Evolutionary conservation across 768 basidiomycete species (phyloP), one percentile per base, ranked within the genome.

Genomic region (Termitomyces titanicus): DNA sequence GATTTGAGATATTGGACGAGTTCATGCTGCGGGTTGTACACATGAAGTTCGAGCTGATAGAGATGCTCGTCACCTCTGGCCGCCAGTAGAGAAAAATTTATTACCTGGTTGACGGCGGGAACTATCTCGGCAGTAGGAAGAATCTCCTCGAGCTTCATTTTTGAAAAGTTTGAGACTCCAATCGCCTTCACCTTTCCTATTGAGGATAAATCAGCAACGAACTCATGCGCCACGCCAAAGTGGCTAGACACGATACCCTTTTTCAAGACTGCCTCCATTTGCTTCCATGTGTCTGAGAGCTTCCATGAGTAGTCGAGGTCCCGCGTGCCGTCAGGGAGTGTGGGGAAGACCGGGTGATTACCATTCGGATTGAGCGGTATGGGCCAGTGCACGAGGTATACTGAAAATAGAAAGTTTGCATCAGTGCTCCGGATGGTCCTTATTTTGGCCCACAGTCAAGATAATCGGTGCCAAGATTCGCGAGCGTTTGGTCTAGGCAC

Each of bases 301-400:
- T 82, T 75, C 82, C 88, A 88, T 38, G 79, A 74, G 61, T 79
- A 77, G 61, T 85, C 82, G 45, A 89, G 73, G 64, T 91, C 89
- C 35, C 89, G 79, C 61, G 74, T 78, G 54, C 89, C 82, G 64
- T 85, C 75, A 0, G 84, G 79, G 34, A 79, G 81, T 12, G 72
- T 76, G 9, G 85, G 87, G 68, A 87, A 74, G 22, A 72, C 25
- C 8, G 74, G 80, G 64, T 86, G 79, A 65, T 84, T 88, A 35
- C 86, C 87, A 24, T 82, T 81, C 11, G 83, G 80, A 63, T 88
- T 88, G 62, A 88, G 64, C 29, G 86, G 75, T n/a, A 92, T 71
- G 1, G 92, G 92, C 90, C 91, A 93, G 67, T 92, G 89, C 20
- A 92, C 67, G 25, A 90, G 78, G 63, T 86, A 88, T 53, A 89